Base-by-base conservation (phyloP, 2,329 filamentous ascomycete genomes). In the Alternaria infectoria region DNA sequence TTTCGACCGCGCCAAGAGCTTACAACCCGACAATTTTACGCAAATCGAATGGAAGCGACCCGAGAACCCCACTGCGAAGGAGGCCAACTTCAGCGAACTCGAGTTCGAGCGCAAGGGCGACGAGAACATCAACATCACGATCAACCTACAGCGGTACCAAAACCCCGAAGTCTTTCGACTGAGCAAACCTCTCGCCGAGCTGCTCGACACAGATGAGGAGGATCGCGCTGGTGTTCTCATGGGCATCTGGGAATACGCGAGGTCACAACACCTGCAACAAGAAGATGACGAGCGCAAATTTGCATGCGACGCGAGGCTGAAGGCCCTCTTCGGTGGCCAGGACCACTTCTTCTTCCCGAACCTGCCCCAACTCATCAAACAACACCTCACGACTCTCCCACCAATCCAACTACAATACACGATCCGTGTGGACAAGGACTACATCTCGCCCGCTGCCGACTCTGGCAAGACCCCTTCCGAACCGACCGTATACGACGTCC, bases 241-340 rank as follows among this genome's bases (percentile, higher is more conserved):
- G 85, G 94, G 92, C 13, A 87, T 99, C 30, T 99, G 94, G 93
- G 94, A 97, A 77, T 99, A 99, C 74, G 92, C 97, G 69, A 90
- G 93, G 71, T 86, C 92, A 19, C 91, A 92, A 84, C 90, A 90
- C 17, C 84, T 99, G 50, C 93, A 97, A 78, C 95, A 97, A 77
- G 94, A 97, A 68, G 95, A 98, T 64, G 96, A 99, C 78, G 96
- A 96, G 83, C 88, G 96, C 65, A 91, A 92, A 64, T 95, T 99
- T 72, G 90, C 92, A 43, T 98, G 96, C 76, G 95, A 99, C 76
- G 91, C 94, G 46, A 86, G 90, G 50, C 80, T 99, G 56, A 91
- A 88, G 81, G 88, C 88, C 80, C 93, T 97, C 82, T 89, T 96
- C 78, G 85, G 86, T 73, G 74, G 74, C 60, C 85, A 88, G 75